Evolutionary conservation across 2,329 filamentous ascomycete species (phyloP).

Genomic region (Lachnellula arida): DNA sequence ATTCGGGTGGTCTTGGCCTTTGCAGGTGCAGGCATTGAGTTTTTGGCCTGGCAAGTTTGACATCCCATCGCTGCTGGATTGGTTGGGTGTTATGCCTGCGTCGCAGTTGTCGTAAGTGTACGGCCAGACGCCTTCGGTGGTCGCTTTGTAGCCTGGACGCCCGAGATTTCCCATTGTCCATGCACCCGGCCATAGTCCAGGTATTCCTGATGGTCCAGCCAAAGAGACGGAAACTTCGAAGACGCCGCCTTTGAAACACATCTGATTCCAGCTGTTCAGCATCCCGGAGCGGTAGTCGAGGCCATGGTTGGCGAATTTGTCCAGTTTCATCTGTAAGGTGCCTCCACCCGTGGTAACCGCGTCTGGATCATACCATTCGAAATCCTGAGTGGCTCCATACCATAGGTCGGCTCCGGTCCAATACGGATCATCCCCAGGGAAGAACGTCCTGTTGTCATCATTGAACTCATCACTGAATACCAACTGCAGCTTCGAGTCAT

Average conservation of each 20-base stretch:
- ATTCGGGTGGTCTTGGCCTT: conserved; percentile 58
- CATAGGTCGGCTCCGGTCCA: conserved; percentile 49
- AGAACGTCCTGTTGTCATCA: conserved; percentile 47
- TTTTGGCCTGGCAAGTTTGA: conserved; percentile 65
- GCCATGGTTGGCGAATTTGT: conserved; percentile 41
- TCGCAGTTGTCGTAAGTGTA: conserved; percentile 52
- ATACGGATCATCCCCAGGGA: conserved; percentile 52
- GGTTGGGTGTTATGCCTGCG: conserved; percentile 64
- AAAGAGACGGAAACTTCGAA: conserved; percentile 49
- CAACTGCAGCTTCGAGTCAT: conserved; percentile 42
- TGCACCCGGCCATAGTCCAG: conserved; percentile 48
- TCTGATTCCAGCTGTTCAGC: conserved; percentile 49
- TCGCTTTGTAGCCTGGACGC: conserved; percentile 46
- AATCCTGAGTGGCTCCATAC: conserved; percentile 48
- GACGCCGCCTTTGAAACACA: conserved; percentile 51
- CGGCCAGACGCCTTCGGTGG: conserved; percentile 50
- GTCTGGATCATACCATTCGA: conserved; percentile 38
- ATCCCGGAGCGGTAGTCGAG: conserved; percentile 46
- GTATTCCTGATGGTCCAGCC: conserved; percentile 44
- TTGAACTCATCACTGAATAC: conserved; percentile 57
- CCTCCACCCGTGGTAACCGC: conserved; percentile 46
- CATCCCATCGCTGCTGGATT: conserved; percentile 60
- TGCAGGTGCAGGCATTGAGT: conserved; percentile 61
- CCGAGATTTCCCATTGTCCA: conserved; percentile 53
- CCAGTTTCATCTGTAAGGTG: conserved; percentile 41